Conservation (phyloP, 495 filamentous ascomycete species). For the Neurospora intermedia region DNA sequence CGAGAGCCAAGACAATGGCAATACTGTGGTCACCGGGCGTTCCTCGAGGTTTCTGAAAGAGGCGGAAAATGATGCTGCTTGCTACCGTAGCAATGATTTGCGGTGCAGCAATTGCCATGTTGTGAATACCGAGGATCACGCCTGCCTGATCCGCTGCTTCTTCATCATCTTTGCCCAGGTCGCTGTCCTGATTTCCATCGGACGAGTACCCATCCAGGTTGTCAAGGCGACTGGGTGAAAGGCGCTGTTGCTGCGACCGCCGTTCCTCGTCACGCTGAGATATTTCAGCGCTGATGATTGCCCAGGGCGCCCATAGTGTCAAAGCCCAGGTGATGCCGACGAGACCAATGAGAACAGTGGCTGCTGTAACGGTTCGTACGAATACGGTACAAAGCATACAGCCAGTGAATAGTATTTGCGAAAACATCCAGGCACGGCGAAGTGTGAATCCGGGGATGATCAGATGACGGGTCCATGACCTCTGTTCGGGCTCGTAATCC, state of each 20-base stretch:
- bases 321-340: slow-evolving; percentile 84
- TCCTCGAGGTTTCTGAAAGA: slow-evolving; percentile 73
- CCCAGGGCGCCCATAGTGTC: slow-evolving; percentile 85
- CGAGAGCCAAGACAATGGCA: slow-evolving; percentile 71
- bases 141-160: slow-evolving; percentile 64
- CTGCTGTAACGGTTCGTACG: slow-evolving; percentile 52
- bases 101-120: slow-evolving; percentile 78
- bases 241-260: slow-evolving; percentile 34
- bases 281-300: slow-evolving; percentile 82
- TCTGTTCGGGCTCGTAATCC: slow-evolving; percentile 22
- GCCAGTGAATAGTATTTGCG: slow-evolving; percentile 65
- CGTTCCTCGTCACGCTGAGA: slow-evolving; percentile 62
- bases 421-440: slow-evolving; percentile 72
- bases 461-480: slow-evolving; percentile 42
- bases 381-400: slow-evolving; percentile 77
- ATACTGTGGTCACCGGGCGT: slow-evolving; percentile 76
- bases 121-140: slow-evolving; percentile 82
- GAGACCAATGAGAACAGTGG: slow-evolving; percentile 62
- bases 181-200: slow-evolving; percentile 15
- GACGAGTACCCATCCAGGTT: slow-evolving; percentile 22
- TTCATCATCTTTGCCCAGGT: slow-evolving; percentile 26
- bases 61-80: slow-evolving; percentile 68
- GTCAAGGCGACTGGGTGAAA: slow-evolving; percentile 13
- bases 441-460: slow-evolving; percentile 74
- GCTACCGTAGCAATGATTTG: slow-evolving; percentile 80